Percentiles rank a stretch among this genome's conserved stretches.
Conservation (phyloP, 768 basidiomycete genomes). For the Pisolithus sp. region DNA sequence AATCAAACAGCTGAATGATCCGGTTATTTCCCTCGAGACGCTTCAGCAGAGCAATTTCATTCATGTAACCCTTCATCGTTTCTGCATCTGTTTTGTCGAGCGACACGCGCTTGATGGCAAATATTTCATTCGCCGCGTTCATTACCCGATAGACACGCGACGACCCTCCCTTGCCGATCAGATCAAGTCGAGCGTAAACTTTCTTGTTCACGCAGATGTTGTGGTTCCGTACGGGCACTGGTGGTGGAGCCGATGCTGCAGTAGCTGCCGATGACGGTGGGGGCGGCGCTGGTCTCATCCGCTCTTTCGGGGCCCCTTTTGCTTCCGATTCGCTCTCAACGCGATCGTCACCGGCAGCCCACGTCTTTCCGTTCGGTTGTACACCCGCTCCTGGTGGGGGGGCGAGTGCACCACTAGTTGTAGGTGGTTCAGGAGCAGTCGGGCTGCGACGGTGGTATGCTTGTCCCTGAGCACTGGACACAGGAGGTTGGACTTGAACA, state of each 20-base stretch:
- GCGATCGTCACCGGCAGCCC: conserved; percentile 41
- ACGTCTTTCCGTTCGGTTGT: conserved; percentile 34
- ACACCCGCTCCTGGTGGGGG: conserved; percentile 12
- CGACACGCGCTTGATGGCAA: conserved; percentile 88
- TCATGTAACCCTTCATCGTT: conserved; percentile 89
- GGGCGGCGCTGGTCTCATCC: conserved; percentile 30
- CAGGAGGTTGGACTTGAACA: conserved; percentile 18
- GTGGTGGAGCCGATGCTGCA: conserved; percentile 11
- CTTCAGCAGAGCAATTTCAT: conserved; percentile 90
- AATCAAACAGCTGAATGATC: conserved; percentile 88
- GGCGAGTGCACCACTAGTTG: conserved; percentile 30
- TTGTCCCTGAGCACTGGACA: conserved; percentile 20
- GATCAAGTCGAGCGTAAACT: conserved; percentile 75
- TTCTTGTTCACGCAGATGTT: conserved; percentile 57
- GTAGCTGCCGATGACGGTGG: conserved; percentile 22
- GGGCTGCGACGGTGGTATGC: conserved; percentile 60
- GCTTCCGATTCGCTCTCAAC: conserved; percentile 31
- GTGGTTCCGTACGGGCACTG: conserved; percentile 33
- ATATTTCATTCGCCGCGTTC: conserved; percentile 67
- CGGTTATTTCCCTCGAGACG: conserved; percentile 90
- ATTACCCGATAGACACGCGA: conserved; percentile 95
- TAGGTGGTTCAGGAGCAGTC: conserved; percentile 56
- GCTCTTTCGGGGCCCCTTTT: conserved; percentile 21
- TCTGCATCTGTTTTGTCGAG: conserved; percentile 86
- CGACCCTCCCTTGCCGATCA: conserved; percentile 90